Conservation (phyloP, 805 yeast species). For the Saturnispora serradocipensis region DNA sequence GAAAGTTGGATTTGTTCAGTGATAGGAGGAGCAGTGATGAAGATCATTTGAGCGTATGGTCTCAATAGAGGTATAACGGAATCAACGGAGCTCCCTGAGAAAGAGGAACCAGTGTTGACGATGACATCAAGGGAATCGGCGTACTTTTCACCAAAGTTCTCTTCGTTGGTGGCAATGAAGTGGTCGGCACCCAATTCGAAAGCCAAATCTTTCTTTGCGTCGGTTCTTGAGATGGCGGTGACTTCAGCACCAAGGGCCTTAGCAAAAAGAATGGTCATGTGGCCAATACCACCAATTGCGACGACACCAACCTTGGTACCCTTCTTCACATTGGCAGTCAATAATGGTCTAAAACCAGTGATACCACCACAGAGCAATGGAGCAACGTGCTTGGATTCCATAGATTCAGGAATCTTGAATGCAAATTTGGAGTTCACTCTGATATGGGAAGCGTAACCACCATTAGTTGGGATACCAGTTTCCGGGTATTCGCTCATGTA, state of each 20-base stretch:
- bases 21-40: conserved; percentile 29
- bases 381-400: conserved; percentile 36
- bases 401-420: conserved; percentile 39
- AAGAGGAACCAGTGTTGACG: conserved; percentile 39
- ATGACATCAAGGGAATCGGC: conserved; percentile 36
- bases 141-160: conserved; percentile 31
- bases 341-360: conserved; percentile 43
- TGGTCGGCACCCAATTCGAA: conserved; percentile 42
- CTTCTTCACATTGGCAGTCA: conserved; percentile 33
- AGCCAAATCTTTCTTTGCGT: conserved; percentile 41
- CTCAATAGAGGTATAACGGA: conserved; percentile 22
- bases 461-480: conserved; percentile 37
- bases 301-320: conserved; percentile 43
- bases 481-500: conserved; percentile 38
- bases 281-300: conserved; percentile 41
- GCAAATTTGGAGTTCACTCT: conserved; percentile 36
- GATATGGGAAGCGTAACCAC: conserved; percentile 43
- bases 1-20: conserved; percentile 25
- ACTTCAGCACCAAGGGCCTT: conserved; percentile 55
- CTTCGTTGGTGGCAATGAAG: conserved; percentile 45
- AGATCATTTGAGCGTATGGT: conserved; percentile 26
- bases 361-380: conserved; percentile 52
- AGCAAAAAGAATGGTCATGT: conserved; percentile 41
- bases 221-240: conserved; percentile 44
- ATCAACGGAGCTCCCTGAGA: conserved; percentile 23